A percentile compares a stretch with the other conserved stretches of the same genome.
Evolutionary conservation across 148 eudicot species (phyloP).

Genomic region (Chenopodium berlandieri): DNA sequence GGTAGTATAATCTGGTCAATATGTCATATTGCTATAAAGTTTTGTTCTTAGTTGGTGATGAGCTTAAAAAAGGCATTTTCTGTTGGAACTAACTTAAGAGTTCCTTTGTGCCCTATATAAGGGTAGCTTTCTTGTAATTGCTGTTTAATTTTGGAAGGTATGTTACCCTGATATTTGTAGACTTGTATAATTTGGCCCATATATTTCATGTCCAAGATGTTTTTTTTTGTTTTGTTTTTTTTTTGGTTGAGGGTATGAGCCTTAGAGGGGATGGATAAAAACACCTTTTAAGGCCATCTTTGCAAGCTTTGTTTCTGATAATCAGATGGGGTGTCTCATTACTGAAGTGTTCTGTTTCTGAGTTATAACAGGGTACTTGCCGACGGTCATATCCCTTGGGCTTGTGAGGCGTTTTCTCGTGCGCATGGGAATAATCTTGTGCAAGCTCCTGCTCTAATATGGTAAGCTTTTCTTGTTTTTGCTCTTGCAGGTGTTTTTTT

Average conservation of each 20-base stretch:
- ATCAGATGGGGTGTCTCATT: not conserved
- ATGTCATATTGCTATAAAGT: not conserved
- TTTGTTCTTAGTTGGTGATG: not conserved
- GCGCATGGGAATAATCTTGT: slow-evolving; percentile 65
- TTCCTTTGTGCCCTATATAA: not conserved
- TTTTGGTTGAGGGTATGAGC: not conserved
- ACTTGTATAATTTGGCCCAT: not conserved
- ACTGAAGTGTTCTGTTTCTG: slow-evolving; percentile 2
- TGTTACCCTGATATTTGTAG: not conserved
- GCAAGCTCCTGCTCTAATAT: slow-evolving; percentile 62
- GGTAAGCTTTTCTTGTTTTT: slow-evolving; percentile 41
- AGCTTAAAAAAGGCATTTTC: not conserved
- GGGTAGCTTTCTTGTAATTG: not conserved
- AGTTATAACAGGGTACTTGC: slow-evolving; percentile 62
- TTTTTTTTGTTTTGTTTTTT: too few relatives aligned
- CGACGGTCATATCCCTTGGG: slow-evolving; percentile 98
- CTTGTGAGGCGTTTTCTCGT: slow-evolving; percentile 87
- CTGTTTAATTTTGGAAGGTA: not conserved
- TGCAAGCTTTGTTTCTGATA: not conserved
- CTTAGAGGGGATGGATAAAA: not conserved
- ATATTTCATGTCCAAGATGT: not conserved
- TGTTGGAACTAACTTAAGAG: not conserved
- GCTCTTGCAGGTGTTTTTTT: not conserved
- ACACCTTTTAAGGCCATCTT: not conserved
- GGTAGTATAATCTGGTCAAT: not conserved